Percentiles rank a stretch among this genome's conserved stretches.
Conservation (phyloP, 768 basidiomycete species). For the Suillus spraguei region DNA sequence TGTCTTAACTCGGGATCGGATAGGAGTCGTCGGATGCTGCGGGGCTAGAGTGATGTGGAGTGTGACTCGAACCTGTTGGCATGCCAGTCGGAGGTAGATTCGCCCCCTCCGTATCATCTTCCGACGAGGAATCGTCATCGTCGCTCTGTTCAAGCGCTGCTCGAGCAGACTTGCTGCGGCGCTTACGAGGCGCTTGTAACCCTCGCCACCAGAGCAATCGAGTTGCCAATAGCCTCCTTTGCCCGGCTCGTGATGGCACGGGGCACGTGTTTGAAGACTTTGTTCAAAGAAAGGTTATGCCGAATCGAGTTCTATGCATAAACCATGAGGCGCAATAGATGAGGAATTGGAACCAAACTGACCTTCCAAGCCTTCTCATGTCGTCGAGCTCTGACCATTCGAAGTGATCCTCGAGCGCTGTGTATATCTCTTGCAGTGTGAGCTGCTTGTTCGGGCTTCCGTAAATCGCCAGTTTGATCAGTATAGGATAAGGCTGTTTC, state of each 20-base stretch:
- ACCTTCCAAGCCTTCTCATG: constrained; percentile 65
- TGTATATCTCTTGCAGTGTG: constrained; percentile 67
- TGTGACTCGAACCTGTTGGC: neutral
- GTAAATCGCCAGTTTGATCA: constrained; percentile 67
- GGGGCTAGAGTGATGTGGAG: constrained; percentile 6
- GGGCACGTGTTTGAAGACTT: constrained; percentile 55
- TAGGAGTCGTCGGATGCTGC: constrained; percentile 33
- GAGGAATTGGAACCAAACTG: constrained; percentile 13
- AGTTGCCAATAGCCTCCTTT: constrained; percentile 70
- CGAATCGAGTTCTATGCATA: constrained; percentile 48
- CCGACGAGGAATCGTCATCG: constrained; percentile 27
- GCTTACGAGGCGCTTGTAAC: constrained; percentile 64
- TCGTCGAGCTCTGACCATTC: constrained; percentile 48
- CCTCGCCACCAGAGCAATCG: constrained; percentile 56
- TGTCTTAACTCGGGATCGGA: constrained; percentile 38
- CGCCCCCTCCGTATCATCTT: constrained; percentile 24
- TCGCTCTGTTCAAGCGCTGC: constrained; percentile 28
- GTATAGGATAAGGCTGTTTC: constrained; percentile 43
- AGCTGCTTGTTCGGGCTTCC: constrained; percentile 55
- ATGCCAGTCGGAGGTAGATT: constrained; percentile 12
- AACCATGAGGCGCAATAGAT: neutral
- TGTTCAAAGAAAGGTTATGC: constrained; percentile 54
- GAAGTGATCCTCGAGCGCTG: constrained; percentile 55
- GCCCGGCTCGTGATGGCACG: constrained; percentile 68
- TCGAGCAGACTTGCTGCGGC: constrained; percentile 44